A percentile compares a stretch with the other conserved stretches of the same genome.
These are phyloP conservation scores for Neurospora sp. DNA, from an alignment of 495 filamentous ascomycete genomes.

Conservation along the genomic window DNA sequence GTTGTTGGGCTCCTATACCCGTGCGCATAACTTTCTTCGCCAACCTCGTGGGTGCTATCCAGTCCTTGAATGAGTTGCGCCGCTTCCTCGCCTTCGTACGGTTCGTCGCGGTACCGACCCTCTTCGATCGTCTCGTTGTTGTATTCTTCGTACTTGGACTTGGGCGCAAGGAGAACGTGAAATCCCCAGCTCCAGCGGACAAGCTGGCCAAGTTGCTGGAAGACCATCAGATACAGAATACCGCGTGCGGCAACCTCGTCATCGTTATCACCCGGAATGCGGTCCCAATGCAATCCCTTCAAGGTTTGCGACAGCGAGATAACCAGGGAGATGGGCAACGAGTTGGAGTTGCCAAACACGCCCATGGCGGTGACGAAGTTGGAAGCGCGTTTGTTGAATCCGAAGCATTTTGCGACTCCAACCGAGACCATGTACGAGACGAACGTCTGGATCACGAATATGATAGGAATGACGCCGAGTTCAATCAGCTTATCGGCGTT, in stretches of 20 bases:
- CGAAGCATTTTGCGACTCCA: conserved; percentile 57
- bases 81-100: conserved; percentile 23
- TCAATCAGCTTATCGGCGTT: conserved; percentile 83
- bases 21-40: conserved; percentile 2
- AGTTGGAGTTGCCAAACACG: conserved; percentile 98
- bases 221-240: conserved; percentile 91
- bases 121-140: conserved; percentile 49
- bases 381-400: conserved; percentile 70
- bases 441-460: conserved; percentile 77
- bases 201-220: conserved; percentile 93
- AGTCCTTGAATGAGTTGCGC: conserved; percentile 17
- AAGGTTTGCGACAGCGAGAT: conserved; percentile 88
- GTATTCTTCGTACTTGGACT: conserved; percentile 56
- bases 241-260: conserved; percentile 89
- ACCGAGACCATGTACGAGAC: conserved; percentile 73
- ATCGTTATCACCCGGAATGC: conserved; percentile 82
- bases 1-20: conserved; percentile 11
- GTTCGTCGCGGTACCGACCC: conserved; percentile 60
- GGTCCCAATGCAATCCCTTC: conserved; percentile 86
- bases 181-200: conserved; percentile 98
- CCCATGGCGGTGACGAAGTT: conserved; percentile 97
- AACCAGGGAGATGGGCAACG: conserved; percentile 91
- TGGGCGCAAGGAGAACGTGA: conserved; percentile 77
- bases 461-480: conserved; percentile 84
- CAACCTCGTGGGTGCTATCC: conserved; percentile 23